These are phyloP conservation scores for Gonium pectorale DNA, from an alignment of 139 green algal genomes.

Conservation along the genomic window DNA sequence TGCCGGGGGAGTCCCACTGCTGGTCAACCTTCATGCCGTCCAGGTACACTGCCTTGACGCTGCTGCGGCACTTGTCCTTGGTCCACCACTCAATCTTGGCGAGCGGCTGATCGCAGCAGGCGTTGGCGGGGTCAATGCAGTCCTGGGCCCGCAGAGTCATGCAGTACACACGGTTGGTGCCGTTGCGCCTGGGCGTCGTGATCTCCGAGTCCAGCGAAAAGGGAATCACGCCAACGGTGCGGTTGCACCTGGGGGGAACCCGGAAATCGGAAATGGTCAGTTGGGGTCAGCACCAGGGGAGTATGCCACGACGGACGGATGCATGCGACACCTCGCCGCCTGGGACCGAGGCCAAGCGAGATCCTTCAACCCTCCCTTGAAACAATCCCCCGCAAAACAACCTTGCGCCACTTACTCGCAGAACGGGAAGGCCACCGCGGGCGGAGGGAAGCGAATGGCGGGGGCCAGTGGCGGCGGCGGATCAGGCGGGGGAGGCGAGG, in stretches of 20 bases:
- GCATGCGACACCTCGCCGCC: no score
- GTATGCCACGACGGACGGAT: not conserved
- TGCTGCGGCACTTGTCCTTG: constrained; percentile 3
- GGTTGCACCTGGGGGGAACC: constrained; percentile 13
- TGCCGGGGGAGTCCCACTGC: constrained; percentile 17
- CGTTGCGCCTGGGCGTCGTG: not conserved
- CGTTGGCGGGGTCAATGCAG: constrained; percentile 15
- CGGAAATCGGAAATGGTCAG: no score
- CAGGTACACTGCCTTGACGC: constrained; percentile 15
- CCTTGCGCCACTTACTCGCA: constrained; percentile 25
- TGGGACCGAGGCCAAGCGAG: no score
- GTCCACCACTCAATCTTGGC: constrained; percentile 40
- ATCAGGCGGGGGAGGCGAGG: not conserved
- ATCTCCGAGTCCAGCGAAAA: not conserved
- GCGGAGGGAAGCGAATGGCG: not conserved
- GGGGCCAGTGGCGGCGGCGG: not conserved
- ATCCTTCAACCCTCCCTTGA: not conserved
- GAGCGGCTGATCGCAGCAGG: constrained; percentile 3
- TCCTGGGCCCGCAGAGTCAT: not conserved
- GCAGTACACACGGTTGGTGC: constrained; percentile 23
- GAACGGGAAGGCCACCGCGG: constrained; percentile 15
- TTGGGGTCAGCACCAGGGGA: not conserved
- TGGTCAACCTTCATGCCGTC: constrained; percentile 31
- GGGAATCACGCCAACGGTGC: not conserved
- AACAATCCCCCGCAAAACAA: not conserved